A percentile compares a stretch with the other conserved stretches of the same genome.
phyloP scores from a whole-genome alignment of 108 stramenopile species.

The Nannochloropsis oceanica region DNA sequence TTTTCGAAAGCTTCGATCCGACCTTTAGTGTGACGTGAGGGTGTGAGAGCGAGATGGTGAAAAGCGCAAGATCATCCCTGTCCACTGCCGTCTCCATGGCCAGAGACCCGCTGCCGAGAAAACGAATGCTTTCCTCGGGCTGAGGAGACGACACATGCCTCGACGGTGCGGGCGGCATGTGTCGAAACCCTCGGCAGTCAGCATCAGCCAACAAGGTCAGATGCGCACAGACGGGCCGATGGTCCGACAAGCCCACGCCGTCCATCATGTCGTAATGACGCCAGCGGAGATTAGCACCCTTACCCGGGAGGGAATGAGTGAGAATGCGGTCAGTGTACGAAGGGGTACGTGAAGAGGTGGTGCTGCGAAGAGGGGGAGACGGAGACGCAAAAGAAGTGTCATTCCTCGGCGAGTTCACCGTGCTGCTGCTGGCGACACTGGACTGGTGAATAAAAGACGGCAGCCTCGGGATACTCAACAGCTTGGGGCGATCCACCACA shows the following conservation, averaged over 20 bases:
- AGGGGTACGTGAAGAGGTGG: background rate
- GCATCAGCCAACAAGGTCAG: background rate
- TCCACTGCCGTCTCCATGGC: background rate
- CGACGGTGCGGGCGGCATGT: background rate
- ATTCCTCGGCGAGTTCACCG: background rate
- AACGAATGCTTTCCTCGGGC: background rate
- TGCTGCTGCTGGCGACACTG: background rate
- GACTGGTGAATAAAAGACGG: background rate
- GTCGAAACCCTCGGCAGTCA: background rate
- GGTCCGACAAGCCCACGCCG: background rate
- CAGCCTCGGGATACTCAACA: background rate
- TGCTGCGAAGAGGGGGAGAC: background rate
- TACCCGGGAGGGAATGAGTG: background rate
- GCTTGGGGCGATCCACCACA: background rate
- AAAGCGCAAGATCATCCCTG: background rate
- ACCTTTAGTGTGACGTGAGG: background rate
- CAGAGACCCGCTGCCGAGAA: background rate
- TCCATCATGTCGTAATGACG: background rate
- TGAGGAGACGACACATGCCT: too few species aligned
- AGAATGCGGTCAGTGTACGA: background rate
- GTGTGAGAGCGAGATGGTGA: background rate
- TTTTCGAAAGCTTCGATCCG: background rate
- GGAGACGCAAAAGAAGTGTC: too few species aligned
- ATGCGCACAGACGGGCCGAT: background rate
- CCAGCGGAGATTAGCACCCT: background rate